phyloP scores from a whole-genome alignment of 2,329 filamentous ascomycete species.

The Beauveria sp. region DNA sequence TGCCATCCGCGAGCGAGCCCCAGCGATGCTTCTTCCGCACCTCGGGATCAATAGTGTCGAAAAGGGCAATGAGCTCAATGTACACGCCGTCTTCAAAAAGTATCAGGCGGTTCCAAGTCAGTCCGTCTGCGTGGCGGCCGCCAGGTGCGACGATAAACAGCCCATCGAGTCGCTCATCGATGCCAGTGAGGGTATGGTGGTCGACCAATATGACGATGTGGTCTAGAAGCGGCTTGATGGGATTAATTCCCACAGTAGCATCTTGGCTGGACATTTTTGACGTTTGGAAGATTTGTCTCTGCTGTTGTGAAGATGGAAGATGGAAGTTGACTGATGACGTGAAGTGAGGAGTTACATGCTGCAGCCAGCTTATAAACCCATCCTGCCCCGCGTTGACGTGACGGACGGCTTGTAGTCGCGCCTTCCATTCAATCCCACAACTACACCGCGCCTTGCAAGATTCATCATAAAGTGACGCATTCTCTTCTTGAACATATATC shows the following conservation, averaged over 20 bases:
- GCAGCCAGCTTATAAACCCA: neutral
- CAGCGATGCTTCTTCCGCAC: conserved; percentile 46
- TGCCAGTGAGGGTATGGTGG: conserved; percentile 34
- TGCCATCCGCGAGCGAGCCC: conserved; percentile 42
- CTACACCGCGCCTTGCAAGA: no score
- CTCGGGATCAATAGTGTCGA: conserved; percentile 33
- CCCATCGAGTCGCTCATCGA: conserved; percentile 42
- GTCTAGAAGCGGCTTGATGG: conserved; percentile 35
- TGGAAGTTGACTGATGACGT: neutral
- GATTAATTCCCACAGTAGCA: no score
- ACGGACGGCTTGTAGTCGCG: neutral
- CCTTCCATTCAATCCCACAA: neutral
- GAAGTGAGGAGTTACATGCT: neutral
- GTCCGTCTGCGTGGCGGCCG: conserved; percentile 52
- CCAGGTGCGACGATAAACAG: conserved; percentile 53
- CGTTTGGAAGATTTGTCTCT: no score
- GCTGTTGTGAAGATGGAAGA: neutral
- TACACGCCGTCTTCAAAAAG: conserved; percentile 57
- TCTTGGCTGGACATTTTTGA: neutral
- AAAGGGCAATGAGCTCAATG: conserved; percentile 59
- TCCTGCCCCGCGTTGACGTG: conserved; percentile 7
- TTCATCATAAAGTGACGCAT: no score
- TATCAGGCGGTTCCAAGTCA: conserved; percentile 55
- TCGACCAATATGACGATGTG: conserved; percentile 59
- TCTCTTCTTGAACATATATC: no score